These are phyloP conservation scores for Amaranthus cruentus DNA, from an alignment of 148 eudicot genomes.

Conservation along the genomic window DNA sequence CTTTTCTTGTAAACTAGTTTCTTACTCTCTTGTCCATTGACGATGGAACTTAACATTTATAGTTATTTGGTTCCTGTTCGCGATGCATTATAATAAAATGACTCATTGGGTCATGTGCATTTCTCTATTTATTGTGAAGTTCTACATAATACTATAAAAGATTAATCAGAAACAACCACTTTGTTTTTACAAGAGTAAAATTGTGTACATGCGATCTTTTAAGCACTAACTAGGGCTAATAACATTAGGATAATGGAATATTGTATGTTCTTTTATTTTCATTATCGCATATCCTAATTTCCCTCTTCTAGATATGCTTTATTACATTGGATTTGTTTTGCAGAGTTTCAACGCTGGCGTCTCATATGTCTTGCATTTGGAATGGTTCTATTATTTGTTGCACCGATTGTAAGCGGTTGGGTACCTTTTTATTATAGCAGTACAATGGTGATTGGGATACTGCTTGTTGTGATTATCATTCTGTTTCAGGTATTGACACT, in stretches of 20 bases:
- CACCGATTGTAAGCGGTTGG: constrained; percentile 87
- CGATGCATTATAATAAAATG: too few species aligned
- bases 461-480: constrained; percentile 76
- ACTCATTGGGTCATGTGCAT: too few species aligned
- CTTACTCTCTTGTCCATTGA: background rate
- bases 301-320: background rate
- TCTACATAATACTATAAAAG: too few species aligned
- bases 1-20: background rate
- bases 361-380: constrained; percentile 61
- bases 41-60: too few species aligned
- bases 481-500: constrained; percentile 76
- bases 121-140: too few species aligned
- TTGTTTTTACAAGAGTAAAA: too few species aligned
- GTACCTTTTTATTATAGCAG: constrained; percentile 96
- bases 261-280: background rate
- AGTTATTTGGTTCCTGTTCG: too few species aligned
- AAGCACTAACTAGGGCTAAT: too few species aligned
- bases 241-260: too few species aligned
- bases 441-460: constrained; percentile 83
- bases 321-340: constrained; percentile 15
- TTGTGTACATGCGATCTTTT: too few species aligned
- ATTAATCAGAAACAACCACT: too few species aligned
- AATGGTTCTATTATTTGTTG: constrained; percentile 52
- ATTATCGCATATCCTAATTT: background rate
- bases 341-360: constrained; percentile 91